Percentiles rank a stretch among this genome's conserved stretches.
Conservation (phyloP, 495 filamentous ascomycete species). For the Rostrohypoxylon terebratum region DNA sequence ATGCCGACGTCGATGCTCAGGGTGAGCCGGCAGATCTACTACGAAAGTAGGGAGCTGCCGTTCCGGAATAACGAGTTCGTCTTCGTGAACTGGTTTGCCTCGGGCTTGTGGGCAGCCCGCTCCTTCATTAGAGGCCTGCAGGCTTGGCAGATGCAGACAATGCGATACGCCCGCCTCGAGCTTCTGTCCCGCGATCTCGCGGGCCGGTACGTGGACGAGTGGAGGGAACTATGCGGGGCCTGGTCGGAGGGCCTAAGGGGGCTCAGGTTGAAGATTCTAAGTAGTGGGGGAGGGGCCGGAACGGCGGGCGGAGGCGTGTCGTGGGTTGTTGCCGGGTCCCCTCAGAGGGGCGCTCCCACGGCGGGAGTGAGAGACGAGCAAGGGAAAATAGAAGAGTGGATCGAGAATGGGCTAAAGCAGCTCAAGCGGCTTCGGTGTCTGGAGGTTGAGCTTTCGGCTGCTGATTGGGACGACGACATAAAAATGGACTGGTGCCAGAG, state of each 20-base stretch:
- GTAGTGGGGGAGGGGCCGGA: constrained; percentile 29
- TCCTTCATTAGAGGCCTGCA: constrained; percentile 41
- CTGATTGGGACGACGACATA: constrained; percentile 35
- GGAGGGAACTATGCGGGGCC: constrained; percentile 48
- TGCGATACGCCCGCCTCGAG: constrained; percentile 52
- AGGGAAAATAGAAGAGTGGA: constrained; percentile 24
- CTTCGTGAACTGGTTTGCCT: constrained; percentile 53
- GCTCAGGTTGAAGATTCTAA: constrained; percentile 47
- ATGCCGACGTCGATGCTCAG: constrained; percentile 49
- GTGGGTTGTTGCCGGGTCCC: constrained; percentile 38
- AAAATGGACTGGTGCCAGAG: constrained; percentile 39
- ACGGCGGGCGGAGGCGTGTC: constrained; percentile 24
- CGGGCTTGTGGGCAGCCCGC: constrained; percentile 47
- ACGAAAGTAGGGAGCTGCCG: constrained; percentile 48
- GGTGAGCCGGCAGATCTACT: constrained; percentile 50
- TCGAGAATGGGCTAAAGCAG: constrained; percentile 29
- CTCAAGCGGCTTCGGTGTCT: constrained; percentile 37
- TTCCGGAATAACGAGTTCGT: constrained; percentile 56
- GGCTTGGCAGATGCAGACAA: constrained; percentile 51
- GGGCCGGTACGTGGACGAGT: constrained; percentile 35
- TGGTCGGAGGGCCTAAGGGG: constrained; percentile 47
- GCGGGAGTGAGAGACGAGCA: constrained; percentile 33
- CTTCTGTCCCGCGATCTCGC: constrained; percentile 44
- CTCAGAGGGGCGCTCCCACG: constrained; percentile 32
- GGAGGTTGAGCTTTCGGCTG: constrained; percentile 47